Evolutionary conservation across 768 basidiomycete species (phyloP), one percentile per base, ranked within the genome.

Genomic region (Chalciporus sphaerocephalus): DNA sequence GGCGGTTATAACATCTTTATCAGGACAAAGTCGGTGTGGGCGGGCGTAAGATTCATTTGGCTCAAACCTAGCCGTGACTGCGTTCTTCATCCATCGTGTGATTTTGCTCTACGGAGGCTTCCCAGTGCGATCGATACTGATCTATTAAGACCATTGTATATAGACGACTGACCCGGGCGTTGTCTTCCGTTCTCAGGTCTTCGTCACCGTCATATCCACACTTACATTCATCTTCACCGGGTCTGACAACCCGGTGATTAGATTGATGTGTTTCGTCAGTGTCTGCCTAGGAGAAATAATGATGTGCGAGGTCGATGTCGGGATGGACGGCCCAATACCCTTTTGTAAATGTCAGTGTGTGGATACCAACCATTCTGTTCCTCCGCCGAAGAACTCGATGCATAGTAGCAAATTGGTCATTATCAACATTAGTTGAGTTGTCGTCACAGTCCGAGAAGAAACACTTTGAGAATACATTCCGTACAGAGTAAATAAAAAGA

Each of bases 321-420:
- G 61, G 55, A 65, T 58, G 15, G 75, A 76, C 0, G 83, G 83
- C 47, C 74, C 70, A 66, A 79, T 85, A 70, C 80, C 81, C 55
- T 82, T 81, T 63, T 79, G 79, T 1, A 80, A 80, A 2, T 83
- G n/a, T n/a, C n/a, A n/a, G n/a, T n/a, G n/a, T n/a, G n/a, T n/a
- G n/a, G n/a, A n/a, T n/a, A n/a, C n/a, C n/a, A n/a, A n/a, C n/a
- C n/a, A n/a, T n/a, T n/a, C n/a, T n/a, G n/a, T n/a, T n/a, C n/a
- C n/a, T n/a, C n/a, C n/a, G n/a, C n/a, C n/a, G n/a, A n/a, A n/a
- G n/a, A n/a, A n/a, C n/a, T n/a, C n/a, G n/a, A n/a, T n/a, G n/a
- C n/a, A n/a, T n/a, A n/a, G n/a, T n/a, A n/a, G n/a, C n/a, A n/a
- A n/a, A n/a, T n/a, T n/a, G n/a, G n/a, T n/a, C n/a, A n/a, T n/a